Evolutionary conservation across 73 alveolate genomes (phyloP).

Genomic region (Urostyla sp.): DNA sequence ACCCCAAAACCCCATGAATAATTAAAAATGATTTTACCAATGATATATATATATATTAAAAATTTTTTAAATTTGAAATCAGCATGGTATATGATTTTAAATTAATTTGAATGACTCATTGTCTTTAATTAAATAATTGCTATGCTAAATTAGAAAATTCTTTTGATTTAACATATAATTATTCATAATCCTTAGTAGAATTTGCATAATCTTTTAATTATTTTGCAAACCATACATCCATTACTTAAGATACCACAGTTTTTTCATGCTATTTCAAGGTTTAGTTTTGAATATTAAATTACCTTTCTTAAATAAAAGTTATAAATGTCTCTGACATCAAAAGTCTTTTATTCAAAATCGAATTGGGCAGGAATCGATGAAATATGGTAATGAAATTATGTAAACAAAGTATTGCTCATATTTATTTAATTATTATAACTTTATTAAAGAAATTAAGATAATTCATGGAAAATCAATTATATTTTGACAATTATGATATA

Average conservation of each 20-base stretch:
- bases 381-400: conserved; percentile 30
- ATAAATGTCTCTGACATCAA: conserved; percentile 21
- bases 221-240: conserved; percentile 5
- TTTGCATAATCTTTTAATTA: background rate
- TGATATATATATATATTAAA: too few relatives aligned
- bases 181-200: conserved; percentile 4
- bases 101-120: too few relatives aligned
- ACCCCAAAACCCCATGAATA: too few relatives aligned
- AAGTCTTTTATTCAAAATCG: conserved; percentile 2
- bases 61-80: too few relatives aligned
- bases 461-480: too few relatives aligned
- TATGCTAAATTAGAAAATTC: background rate
- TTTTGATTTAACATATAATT: conserved; percentile 26
- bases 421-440: conserved; percentile 5
- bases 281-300: background rate
- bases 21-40: too few relatives aligned
- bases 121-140: background rate
- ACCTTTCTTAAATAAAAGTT: conserved; percentile 10
- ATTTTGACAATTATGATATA: too few relatives aligned
- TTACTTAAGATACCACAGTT: conserved; percentile 2
- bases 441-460: too few relatives aligned
- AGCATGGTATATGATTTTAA: too few relatives aligned
- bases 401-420: background rate
- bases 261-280: conserved; percentile 1
- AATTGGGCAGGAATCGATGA: conserved; percentile 21